Evolutionary conservation across 345 rosid species (phyloP).

Genomic region (Ceriops decandra): DNA sequence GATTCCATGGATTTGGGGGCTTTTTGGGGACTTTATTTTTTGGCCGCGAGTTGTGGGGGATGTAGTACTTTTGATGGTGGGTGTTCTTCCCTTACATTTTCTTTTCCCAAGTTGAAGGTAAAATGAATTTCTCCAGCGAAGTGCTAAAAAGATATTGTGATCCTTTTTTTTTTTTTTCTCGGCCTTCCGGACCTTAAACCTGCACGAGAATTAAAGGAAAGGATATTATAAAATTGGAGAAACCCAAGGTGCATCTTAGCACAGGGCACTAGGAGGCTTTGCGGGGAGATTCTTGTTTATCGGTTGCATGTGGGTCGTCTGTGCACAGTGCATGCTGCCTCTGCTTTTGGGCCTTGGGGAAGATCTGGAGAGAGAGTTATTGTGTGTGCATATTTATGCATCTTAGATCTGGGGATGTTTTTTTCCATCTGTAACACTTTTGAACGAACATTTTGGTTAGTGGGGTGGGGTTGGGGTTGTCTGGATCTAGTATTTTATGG

Average conservation of each 20-base stretch:
- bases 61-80: conserved; percentile 12
- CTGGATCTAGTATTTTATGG: conserved; percentile 26
- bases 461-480: conserved; percentile 18
- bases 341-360: conserved; percentile 21
- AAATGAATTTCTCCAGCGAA: background rate
- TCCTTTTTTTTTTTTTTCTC: background rate
- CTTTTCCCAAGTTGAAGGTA: conserved; percentile 37
- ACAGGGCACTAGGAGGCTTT: conserved; percentile 4
- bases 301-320: conserved; percentile 17
- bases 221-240: conserved; percentile 3
- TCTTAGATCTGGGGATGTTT: background rate
- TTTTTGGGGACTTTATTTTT: background rate
- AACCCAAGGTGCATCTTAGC: conserved; percentile 18
- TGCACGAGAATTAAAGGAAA: background rate
- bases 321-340: conserved; percentile 6
- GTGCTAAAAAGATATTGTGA: background rate
- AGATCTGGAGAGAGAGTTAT: conserved; percentile 15
- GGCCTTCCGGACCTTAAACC: conserved; percentile 22
- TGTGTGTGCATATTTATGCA: background rate
- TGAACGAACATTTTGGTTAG: conserved; percentile 11
- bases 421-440: conserved; percentile 4
- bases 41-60: background rate
- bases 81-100: conserved; percentile 25
- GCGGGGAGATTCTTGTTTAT: conserved; percentile 22
- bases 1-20: conserved; percentile 6